phyloP scores from a whole-genome alignment of 495 filamentous ascomycete species.

The Neurospora sp. region DNA sequence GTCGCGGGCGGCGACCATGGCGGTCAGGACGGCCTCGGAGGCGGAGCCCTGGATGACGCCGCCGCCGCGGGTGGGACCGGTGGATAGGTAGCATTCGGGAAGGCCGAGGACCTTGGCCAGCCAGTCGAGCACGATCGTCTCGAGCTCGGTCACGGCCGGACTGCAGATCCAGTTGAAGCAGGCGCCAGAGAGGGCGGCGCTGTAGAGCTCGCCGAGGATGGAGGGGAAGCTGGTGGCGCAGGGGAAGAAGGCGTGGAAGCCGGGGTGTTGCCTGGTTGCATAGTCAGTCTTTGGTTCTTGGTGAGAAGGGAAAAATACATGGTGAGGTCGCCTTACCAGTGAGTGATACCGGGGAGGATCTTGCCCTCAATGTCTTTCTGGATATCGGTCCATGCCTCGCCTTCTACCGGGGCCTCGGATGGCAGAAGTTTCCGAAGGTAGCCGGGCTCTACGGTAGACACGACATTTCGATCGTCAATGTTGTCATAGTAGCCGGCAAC shows the following conservation, averaged over 20 bases:
- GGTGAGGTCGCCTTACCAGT: slow-evolving; percentile 49
- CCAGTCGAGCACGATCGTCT: slow-evolving; percentile 88
- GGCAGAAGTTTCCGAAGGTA: slow-evolving; percentile 80
- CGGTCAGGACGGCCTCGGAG: slow-evolving; percentile 76
- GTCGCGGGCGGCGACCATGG: slow-evolving; percentile 84
- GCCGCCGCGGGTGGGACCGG: slow-evolving; percentile 61
- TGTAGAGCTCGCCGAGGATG: slow-evolving; percentile 91
- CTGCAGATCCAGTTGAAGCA: slow-evolving; percentile 98
- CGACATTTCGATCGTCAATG: slow-evolving; percentile 58
- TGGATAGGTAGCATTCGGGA: slow-evolving; percentile 67
- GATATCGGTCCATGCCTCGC: slow-evolving; percentile 72
- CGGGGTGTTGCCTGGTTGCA: slow-evolving; percentile 55
- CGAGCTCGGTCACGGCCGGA: slow-evolving; percentile 90
- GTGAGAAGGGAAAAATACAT: background rate
- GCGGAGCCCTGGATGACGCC: slow-evolving; percentile 95
- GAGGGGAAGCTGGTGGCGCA: slow-evolving; percentile 73
- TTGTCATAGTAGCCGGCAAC: slow-evolving; percentile 78
- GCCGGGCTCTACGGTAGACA: slow-evolving; percentile 72
- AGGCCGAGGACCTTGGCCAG: slow-evolving; percentile 63
- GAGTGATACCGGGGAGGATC: slow-evolving; percentile 89
- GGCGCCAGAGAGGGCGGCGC: slow-evolving; percentile 74
- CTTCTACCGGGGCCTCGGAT: slow-evolving; percentile 55
- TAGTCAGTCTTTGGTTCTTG: background rate
- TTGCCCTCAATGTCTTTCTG: slow-evolving; percentile 77
- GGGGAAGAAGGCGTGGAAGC: slow-evolving; percentile 96